phyloP scores from a whole-genome alignment of 1,139 yeast genomes.

The Candida gigantensis region DNA sequence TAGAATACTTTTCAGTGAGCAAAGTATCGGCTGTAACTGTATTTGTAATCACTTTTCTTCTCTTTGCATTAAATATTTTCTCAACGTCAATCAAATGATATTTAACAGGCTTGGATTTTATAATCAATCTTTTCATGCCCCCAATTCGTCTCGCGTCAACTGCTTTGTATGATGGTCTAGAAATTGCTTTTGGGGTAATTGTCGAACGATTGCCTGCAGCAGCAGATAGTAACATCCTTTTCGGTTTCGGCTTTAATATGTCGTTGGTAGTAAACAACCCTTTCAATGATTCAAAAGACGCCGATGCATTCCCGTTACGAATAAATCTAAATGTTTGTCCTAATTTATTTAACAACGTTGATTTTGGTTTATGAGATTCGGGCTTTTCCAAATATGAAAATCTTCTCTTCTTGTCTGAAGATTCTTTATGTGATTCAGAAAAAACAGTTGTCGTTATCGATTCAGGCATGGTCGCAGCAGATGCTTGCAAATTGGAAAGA shows the following conservation, averaged over 20 bases:
- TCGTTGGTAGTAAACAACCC: conserved; percentile 29
- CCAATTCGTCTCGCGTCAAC: conserved; percentile 19
- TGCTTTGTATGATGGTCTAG: conserved; percentile 17
- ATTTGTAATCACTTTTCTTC: conserved; percentile 30
- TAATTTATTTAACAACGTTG: conserved; percentile 35
- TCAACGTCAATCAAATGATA: conserved; percentile 48
- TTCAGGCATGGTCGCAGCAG: conserved; percentile 23
- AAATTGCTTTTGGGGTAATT: conserved; percentile 16
- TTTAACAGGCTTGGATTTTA: conserved; percentile 44
- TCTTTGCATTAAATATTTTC: conserved; percentile 37
- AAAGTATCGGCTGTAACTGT: conserved; percentile 19
- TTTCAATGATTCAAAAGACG: conserved; percentile 19
- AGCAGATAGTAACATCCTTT: conserved; percentile 14
- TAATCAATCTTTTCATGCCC: conserved; percentile 37
- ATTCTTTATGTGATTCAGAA: conserved; percentile 15
- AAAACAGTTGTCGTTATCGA: conserved; percentile 41
- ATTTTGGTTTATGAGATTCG: conserved; percentile 12
- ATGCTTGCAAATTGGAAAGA: conserved; percentile 17
- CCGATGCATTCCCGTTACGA: conserved; percentile 19
- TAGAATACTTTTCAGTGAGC: conserved; percentile 17
- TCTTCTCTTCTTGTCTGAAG: conserved; percentile 21
- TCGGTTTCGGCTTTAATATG: conserved; percentile 19
- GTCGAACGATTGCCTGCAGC: conserved; percentile 7
- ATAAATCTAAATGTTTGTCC: conserved; percentile 42
- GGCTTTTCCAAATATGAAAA: conserved; percentile 20